Evolutionary conservation across 2,329 filamentous ascomycete genomes (phyloP).

Genomic region (Exophiala aquamarina): DNA sequence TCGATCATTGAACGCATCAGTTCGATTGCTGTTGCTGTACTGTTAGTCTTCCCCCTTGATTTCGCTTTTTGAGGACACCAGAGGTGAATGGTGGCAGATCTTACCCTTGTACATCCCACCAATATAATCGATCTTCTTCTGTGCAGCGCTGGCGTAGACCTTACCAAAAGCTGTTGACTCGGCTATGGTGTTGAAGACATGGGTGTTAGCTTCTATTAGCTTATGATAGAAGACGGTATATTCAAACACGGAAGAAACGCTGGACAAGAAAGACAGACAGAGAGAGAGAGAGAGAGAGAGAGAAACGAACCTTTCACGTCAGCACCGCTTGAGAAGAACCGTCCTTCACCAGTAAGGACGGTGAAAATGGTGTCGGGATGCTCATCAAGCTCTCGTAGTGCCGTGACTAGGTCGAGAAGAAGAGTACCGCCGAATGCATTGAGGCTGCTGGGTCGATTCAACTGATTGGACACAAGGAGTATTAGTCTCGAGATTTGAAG

Average conservation of each 20-base stretch:
- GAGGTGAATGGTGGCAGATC: too few relatives aligned
- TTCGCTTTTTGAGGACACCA: too few relatives aligned
- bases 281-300: constrained; percentile 28
- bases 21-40: constrained; percentile 7
- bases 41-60: too few relatives aligned
- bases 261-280: constrained; percentile 5
- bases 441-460: constrained; percentile 50
- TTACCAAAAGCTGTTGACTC: background rate
- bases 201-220: too few relatives aligned
- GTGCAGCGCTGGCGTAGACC: constrained; percentile 11
- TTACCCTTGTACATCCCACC: background rate
- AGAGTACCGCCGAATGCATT: constrained; percentile 51
- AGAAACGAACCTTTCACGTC: constrained; percentile 42
- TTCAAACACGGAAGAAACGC: background rate
- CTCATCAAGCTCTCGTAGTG: constrained; percentile 46
- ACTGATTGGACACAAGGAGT: constrained; percentile 24
- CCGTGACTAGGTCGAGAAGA: constrained; percentile 43
- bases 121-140: constrained; percentile 20
- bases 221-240: too few relatives aligned
- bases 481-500: background rate
- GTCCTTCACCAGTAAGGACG: constrained; percentile 51
- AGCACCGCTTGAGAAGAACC: constrained; percentile 52
- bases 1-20: constrained; percentile 40
- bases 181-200: constrained; percentile 1
- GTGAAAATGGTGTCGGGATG: constrained; percentile 52